Percentiles rank a stretch among this genome's conserved stretches.
These are phyloP conservation scores for Eimeria tenella DNA, from an alignment of 169 alveolate species.

Conservation along the genomic window DNA sequence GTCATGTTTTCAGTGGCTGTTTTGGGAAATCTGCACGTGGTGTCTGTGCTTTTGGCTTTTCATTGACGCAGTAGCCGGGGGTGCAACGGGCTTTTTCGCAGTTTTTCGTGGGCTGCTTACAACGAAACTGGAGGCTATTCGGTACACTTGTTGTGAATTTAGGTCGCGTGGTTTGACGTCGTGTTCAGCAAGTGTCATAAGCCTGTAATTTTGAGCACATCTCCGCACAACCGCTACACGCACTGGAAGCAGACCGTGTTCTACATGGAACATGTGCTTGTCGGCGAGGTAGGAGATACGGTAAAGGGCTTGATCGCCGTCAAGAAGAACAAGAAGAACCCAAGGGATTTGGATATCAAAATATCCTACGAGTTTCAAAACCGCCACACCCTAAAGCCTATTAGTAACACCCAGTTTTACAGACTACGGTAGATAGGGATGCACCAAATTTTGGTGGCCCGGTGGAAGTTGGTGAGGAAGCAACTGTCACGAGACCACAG, in stretches of 20 bases:
- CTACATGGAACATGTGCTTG: constrained; percentile 89
- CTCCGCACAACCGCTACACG: constrained; percentile 85
- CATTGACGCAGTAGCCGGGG: neutral
- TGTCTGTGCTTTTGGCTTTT: neutral
- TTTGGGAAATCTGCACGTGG: neutral
- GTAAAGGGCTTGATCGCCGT: constrained; percentile 92
- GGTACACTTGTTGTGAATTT: neutral
- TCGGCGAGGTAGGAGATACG: constrained; percentile 82
- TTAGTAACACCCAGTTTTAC: constrained; percentile 71
- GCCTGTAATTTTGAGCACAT: constrained; percentile 92
- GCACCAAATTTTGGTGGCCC: too few relatives aligned
- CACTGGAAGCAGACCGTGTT: constrained; percentile 97
- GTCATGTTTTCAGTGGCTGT: neutral
- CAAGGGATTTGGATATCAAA: constrained; percentile 93
- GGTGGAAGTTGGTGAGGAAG: too few relatives aligned
- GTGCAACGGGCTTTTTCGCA: neutral
- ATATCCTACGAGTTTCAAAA: constrained; percentile 83
- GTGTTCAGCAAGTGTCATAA: constrained; percentile 92
- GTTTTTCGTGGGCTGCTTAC: neutral
- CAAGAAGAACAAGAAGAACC: constrained; percentile 88
- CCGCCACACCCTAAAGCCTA: constrained; percentile 8
- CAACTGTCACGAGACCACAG: too few relatives aligned
- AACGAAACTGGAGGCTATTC: neutral
- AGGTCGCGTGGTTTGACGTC: constrained; percentile 96
- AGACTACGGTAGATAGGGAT: constrained; percentile 41